These are phyloP conservation scores for Leccinum truebloodii DNA, from an alignment of 768 basidiomycete species.

Conservation along the genomic window DNA sequence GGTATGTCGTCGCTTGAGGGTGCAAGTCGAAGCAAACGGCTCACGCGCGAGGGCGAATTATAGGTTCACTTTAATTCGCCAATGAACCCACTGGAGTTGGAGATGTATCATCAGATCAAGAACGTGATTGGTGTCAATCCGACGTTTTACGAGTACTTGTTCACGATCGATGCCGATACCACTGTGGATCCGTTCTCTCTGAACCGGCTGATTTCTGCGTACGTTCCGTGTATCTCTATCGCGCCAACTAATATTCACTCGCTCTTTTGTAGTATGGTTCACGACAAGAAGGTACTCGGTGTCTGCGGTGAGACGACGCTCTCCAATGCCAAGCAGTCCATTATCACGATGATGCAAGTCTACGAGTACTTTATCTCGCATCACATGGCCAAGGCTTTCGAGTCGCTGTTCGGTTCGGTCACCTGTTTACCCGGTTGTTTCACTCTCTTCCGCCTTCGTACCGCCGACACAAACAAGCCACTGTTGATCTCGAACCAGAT, in stretches of 20 bases:
- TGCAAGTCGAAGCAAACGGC: not conserved
- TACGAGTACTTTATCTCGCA: conserved; percentile 99
- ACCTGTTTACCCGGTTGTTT: conserved; percentile 99
- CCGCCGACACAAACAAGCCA: conserved; percentile 94
- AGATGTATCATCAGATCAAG: conserved; percentile 99
- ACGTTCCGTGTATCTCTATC: conserved; percentile 12
- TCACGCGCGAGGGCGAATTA: conserved; percentile 40
- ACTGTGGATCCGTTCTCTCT: conserved; percentile 85
- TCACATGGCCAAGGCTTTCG: conserved; percentile 98
- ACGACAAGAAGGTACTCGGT: conserved; percentile 91
- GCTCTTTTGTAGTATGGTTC: conserved; percentile 75
- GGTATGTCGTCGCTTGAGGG: conserved; percentile 40
- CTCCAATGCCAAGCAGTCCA: conserved; percentile 90
- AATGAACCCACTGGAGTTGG: conserved; percentile 96
- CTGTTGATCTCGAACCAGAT: conserved; percentile 89
- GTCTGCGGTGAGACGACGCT: conserved; percentile 95
- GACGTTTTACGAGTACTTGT: conserved; percentile 94
- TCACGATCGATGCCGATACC: conserved; percentile 95
- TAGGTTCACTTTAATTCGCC: conserved; percentile 96
- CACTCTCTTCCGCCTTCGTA: conserved; percentile 93
- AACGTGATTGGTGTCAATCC: conserved; percentile 99
- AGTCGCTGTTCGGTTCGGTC: conserved; percentile 94
- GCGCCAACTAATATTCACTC: not conserved
- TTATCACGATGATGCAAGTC: conserved; percentile 98
- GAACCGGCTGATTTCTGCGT: conserved; percentile 93